Evolutionary conservation across 345 rosid genomes (phyloP).

Genomic region (Alliaria petiolata): DNA sequence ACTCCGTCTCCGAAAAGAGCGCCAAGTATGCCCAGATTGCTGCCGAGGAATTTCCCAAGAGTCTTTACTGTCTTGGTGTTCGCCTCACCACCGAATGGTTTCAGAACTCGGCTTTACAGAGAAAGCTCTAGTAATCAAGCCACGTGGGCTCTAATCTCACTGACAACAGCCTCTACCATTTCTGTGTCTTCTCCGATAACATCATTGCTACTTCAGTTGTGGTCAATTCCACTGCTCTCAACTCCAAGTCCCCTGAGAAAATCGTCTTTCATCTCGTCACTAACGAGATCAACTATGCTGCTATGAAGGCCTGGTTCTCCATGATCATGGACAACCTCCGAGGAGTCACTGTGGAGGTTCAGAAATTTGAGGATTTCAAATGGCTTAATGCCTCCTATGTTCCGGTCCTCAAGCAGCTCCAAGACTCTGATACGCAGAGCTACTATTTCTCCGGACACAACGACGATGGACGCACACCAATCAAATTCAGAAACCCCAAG

Average conservation of each 20-base stretch:
- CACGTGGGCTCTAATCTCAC: slow-evolving; percentile 43
- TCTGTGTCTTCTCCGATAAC: slow-evolving; percentile 87
- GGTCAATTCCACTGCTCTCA: slow-evolving; percentile 79
- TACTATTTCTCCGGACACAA: slow-evolving; percentile 84
- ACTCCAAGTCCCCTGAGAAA: slow-evolving; percentile 54
- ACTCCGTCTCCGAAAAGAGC: slow-evolving; percentile 66
- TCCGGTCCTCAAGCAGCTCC: slow-evolving; percentile 92
- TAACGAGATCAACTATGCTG: slow-evolving; percentile 73
- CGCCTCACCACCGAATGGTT: slow-evolving; percentile 79
- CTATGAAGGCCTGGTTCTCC: slow-evolving; percentile 88
- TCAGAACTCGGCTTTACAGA: slow-evolving; percentile 43
- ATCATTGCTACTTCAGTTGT: slow-evolving; percentile 90
- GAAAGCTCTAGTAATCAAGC: slow-evolving; percentile 37
- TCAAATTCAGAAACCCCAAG: slow-evolving; percentile 89
- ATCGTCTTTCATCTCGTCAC: slow-evolving; percentile 87
- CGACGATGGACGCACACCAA: slow-evolving; percentile 67
- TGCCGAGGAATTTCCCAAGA: slow-evolving; percentile 93
- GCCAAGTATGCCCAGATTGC: slow-evolving; percentile 95
- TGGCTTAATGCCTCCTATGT: slow-evolving; percentile 94
- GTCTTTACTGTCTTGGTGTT: slow-evolving; percentile 88
- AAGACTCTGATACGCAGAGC: slow-evolving; percentile 85
- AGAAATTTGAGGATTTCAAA: slow-evolving; percentile 79
- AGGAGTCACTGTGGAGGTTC: slow-evolving; percentile 83
- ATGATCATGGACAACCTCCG: slow-evolving; percentile 47
- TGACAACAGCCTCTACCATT: slow-evolving; percentile 65